Percentiles rank a stretch among this genome's conserved stretches.
These are phyloP conservation scores for Talaromyces marneffei DNA, from an alignment of 2,329 filamentous ascomycete species.

Conservation along the genomic window DNA sequence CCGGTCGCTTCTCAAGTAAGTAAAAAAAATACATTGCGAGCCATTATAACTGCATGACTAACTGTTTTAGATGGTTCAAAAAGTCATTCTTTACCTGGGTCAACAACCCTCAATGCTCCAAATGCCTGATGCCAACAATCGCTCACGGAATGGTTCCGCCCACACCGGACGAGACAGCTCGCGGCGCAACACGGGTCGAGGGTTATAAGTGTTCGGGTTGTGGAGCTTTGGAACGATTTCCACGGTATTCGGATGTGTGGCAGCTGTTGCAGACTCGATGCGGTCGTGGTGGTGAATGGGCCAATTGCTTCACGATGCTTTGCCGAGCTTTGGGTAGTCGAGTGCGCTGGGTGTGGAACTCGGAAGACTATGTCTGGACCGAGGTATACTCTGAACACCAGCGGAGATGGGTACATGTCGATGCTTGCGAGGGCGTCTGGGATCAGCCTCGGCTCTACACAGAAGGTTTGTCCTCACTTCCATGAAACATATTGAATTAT, in stretches of 20 bases:
- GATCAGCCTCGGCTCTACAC: constrained; percentile 89
- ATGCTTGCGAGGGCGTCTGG: constrained; percentile 91
- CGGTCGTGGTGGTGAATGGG: constrained; percentile 91
- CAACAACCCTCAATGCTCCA: constrained; percentile 82
- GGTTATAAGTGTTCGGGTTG: constrained; percentile 78
- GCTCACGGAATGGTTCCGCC: constrained; percentile 77
- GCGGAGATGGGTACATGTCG: constrained; percentile 92
- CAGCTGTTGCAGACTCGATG: constrained; percentile 77
- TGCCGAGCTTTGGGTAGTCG: constrained; percentile 86
- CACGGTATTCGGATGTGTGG: constrained; percentile 93
- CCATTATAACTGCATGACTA: background rate
- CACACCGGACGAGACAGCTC: constrained; percentile 80
- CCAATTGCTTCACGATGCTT: constrained; percentile 97
- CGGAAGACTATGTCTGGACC: constrained; percentile 95
- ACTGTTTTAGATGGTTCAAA: constrained; percentile 74
- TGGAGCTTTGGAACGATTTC: constrained; percentile 77
- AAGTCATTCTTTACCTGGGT: constrained; percentile 93
- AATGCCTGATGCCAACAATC: constrained; percentile 76
- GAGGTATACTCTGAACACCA: constrained; percentile 94
- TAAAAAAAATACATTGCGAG: background rate
- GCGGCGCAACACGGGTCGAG: constrained; percentile 81
- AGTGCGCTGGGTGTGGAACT: constrained; percentile 97
- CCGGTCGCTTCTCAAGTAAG: constrained; percentile 73
- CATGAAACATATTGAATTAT: too few relatives aligned
- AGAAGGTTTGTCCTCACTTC: constrained; percentile 63